Evolutionary conservation across 345 rosid genomes (phyloP), one percentile per base, ranked within the genome.

Genomic region (Aquilaria yunnanensis): DNA sequence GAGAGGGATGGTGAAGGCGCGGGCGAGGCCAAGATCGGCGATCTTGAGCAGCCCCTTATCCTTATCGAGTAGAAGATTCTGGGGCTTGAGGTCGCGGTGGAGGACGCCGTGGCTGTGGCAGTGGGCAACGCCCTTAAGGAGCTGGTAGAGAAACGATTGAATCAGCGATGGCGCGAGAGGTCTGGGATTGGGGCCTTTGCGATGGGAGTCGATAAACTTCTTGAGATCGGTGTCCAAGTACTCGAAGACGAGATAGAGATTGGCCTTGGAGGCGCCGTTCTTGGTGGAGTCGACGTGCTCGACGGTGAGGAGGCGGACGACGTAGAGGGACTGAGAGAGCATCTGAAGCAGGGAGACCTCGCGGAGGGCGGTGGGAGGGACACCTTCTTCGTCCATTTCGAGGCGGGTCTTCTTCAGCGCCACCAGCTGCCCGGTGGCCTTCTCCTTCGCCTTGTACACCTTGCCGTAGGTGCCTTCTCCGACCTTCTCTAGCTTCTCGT

Each of bases 401-500:
- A 92, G 89, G 6, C 98, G 70, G 0, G 98, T 87, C 69, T 92
- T 90, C 74, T 92, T 92, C 12, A 92, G 88, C 9, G 98, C 97
- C 7, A 92, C 98, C 30, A 92, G 48, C 14, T 85, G 85, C 0
- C 98, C 98, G 5, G 78, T 92, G 12, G 70, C 41, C 70, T 78
- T 89, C 78, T 92, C 97, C 66, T 80, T 81, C 14, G 98, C 98
- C 65, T 92, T 92, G 89, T 90, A 92, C 0, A 90, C 98, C 66
- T 92, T 92, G 0, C 98, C 98, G 70, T 92, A 90, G 0, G 98
- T 92, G 6, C 98, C 98, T 71, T 92, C 98, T 1, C 98, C 98
- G 0, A 92, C 92, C 77, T 92, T 92, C 87, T 92, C 97, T 10
- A 92, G 81, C 75, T 93, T 93, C 85, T 93, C 98, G 65, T 93